These are phyloP conservation scores for Psidium guajava DNA, from an alignment of 345 rosid genomes.

Conservation along the genomic window DNA sequence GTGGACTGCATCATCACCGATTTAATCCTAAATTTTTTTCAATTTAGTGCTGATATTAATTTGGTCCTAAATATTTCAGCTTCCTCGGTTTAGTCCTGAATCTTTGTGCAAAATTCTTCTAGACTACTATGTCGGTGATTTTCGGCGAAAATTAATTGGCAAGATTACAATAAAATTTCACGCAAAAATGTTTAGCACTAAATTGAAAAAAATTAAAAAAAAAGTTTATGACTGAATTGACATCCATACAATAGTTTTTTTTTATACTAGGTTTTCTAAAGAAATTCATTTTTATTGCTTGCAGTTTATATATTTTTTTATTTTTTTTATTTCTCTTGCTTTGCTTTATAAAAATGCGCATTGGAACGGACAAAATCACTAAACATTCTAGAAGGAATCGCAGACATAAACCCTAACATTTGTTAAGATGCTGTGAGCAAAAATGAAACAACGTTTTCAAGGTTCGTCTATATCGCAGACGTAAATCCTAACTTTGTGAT, in stretches of 20 bases:
- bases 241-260: background rate
- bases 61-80: background rate
- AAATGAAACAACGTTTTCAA: background rate
- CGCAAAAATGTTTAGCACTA: background rate
- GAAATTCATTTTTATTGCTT: background rate
- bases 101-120: background rate
- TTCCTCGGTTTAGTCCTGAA: background rate
- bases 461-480: background rate
- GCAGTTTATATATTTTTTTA: background rate
- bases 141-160: rapidly evolving
- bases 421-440: background rate
- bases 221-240: background rate
- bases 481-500: too few species aligned
- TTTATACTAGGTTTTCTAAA: background rate
- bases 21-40: too few species aligned
- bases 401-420: background rate
- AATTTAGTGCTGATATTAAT: background rate
- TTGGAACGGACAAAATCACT: background rate
- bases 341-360: background rate
- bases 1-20: background rate
- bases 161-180: background rate
- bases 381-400: background rate
- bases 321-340: background rate
- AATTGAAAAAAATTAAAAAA: background rate
- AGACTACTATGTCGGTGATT: rapidly evolving